Evolutionary conservation across 2,329 filamentous ascomycete genomes (phyloP).

Genomic region (Rutstroemia sp.): DNA sequence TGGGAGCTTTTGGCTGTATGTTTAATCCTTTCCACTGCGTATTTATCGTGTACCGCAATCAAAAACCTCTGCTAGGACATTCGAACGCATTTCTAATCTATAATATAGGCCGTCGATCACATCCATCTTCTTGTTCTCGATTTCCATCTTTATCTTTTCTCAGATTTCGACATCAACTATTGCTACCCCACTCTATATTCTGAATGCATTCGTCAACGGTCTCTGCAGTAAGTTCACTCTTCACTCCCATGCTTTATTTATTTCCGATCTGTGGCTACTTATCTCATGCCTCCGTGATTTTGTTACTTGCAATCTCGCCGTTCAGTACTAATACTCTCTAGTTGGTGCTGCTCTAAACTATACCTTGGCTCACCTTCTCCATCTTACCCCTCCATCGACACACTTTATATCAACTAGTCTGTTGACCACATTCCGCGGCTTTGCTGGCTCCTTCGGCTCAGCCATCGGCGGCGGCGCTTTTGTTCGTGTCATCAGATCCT

Average conservation of each 20-base stretch:
- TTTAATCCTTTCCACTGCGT: neutral
- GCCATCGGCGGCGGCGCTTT: constrained; percentile 64
- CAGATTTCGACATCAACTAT: constrained; percentile 45
- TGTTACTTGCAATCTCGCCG: too few species aligned
- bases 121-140: constrained; percentile 53
- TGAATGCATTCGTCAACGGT: constrained; percentile 61
- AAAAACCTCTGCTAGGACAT: too few species aligned
- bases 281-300: too few species aligned
- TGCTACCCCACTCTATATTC: constrained; percentile 46
- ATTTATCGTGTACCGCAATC: neutral
- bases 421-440: constrained; percentile 71
- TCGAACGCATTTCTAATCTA: neutral
- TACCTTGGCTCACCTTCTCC: constrained; percentile 70
- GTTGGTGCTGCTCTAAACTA: constrained; percentile 71
- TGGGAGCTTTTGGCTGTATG: constrained; percentile 62
- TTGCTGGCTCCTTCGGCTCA: constrained; percentile 73
- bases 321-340: neutral
- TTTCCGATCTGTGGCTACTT: too few species aligned
- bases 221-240: constrained; percentile 37
- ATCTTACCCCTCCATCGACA: constrained; percentile 56
- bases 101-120: constrained; percentile 44
- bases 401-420: constrained; percentile 73
- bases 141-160: constrained; percentile 51
- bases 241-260: too few species aligned
- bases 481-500: constrained; percentile 19